Evolutionary conservation across 352 stramenopile genomes (phyloP).

Genomic region (Lagenidium sp.): DNA sequence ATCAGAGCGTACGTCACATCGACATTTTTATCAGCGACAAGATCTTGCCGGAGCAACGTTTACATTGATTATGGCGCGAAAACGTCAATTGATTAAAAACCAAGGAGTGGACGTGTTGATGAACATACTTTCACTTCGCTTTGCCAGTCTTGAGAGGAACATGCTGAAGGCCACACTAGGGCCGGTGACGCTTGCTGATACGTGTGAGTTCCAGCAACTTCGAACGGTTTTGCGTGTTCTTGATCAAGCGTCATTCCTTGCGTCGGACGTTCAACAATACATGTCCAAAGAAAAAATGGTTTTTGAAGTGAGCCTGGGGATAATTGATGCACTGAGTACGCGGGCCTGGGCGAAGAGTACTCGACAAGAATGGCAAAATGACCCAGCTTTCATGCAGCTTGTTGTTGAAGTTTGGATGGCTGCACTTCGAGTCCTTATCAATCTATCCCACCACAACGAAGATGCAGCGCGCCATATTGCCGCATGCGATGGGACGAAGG

Average conservation of each 20-base stretch:
- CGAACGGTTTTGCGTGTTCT: conserved; percentile 43
- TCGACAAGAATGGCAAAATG: conserved; percentile 13
- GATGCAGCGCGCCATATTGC: conserved; percentile 33
- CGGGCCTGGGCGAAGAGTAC: conserved; percentile 20
- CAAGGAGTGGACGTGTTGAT: conserved; percentile 23
- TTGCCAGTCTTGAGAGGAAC: conserved; percentile 2
- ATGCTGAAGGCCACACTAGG: not conserved
- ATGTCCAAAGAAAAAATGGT: conserved; percentile 24
- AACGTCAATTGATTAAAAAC: conserved; percentile 31
- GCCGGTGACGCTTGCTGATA: conserved; percentile 9
- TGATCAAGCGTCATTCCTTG: conserved; percentile 61
- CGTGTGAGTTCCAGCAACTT: conserved; percentile 22
- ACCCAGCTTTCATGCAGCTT: conserved; percentile 20
- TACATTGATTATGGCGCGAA: conserved; percentile 16
- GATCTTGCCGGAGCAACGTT: conserved; percentile 19
- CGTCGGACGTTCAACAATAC: conserved; percentile 29
- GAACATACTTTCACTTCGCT: conserved; percentile 4
- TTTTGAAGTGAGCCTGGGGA: conserved; percentile 28
- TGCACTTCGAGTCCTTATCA: conserved; percentile 55
- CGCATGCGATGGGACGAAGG: conserved; percentile 22
- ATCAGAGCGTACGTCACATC: conserved; percentile 1
- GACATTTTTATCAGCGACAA: conserved; percentile 1
- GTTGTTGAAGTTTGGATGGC: conserved; percentile 34
- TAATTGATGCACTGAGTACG: conserved; percentile 23
- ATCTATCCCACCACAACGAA: conserved; percentile 67